These are phyloP conservation scores for Fusarium sublunatum DNA, from an alignment of 2,329 filamentous ascomycete species.

Conservation along the genomic window DNA sequence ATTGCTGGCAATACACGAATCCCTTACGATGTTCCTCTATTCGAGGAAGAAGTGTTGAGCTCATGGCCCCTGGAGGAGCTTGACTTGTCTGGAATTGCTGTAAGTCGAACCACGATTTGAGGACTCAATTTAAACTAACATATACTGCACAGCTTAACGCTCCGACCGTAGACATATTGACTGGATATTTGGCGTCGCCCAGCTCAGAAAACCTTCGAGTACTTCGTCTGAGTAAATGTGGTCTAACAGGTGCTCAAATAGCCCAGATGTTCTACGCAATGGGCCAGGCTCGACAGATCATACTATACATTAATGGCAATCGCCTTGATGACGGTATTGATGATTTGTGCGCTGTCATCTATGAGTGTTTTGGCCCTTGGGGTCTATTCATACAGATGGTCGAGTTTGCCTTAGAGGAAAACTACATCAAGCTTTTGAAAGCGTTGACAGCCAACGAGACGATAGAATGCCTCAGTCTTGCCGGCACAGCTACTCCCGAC, in stretches of 20 bases:
- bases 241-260: conserved; percentile 62
- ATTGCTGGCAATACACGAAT: conserved; percentile 64
- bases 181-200: conserved; percentile 57
- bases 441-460: conserved; percentile 63
- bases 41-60: conserved; percentile 58
- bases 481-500: conserved; percentile 63
- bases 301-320: conserved; percentile 63
- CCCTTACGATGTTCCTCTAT: conserved; percentile 57
- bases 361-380: conserved; percentile 60
- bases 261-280: conserved; percentile 64
- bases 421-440: conserved; percentile 62
- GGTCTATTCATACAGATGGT: conserved; percentile 67
- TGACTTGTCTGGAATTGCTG: conserved; percentile 65
- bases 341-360: conserved; percentile 61
- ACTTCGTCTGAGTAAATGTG: conserved; percentile 63
- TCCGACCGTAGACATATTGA: conserved; percentile 60
- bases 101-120: conserved; percentile 43
- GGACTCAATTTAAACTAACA: conserved; percentile 18
- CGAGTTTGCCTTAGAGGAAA: conserved; percentile 64
- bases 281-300: conserved; percentile 60
- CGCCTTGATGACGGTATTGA: conserved; percentile 64
- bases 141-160: conserved; percentile 55
- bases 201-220: conserved; percentile 56
- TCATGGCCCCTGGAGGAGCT: conserved; percentile 64
- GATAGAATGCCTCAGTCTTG: conserved; percentile 64